Percentiles rank a stretch among this genome's conserved stretches.
phyloP scores from a whole-genome alignment of 1,284 basidiomycete genomes.

The Marasmius sp. region DNA sequence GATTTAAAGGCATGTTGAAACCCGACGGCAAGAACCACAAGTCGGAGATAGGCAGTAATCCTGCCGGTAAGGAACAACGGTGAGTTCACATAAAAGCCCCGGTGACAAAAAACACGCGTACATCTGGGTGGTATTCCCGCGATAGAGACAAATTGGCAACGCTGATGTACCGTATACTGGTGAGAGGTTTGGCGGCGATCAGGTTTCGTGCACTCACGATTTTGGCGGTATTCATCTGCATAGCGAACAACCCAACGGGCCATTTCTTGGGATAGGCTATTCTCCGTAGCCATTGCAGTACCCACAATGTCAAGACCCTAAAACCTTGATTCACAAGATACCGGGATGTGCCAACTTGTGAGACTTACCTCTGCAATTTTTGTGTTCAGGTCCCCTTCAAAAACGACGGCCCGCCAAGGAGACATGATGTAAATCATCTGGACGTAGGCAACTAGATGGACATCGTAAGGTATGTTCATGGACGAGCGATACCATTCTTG shows the following conservation, averaged over 20 bases:
- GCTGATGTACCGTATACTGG: conserved; percentile 21
- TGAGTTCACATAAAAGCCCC: conserved; percentile 3
- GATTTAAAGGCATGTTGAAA: conserved; percentile 45
- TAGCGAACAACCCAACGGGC: conserved; percentile 39
- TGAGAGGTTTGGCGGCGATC: neutral
- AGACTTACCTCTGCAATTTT: conserved; percentile 20
- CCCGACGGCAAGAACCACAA: conserved; percentile 52
- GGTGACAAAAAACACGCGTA: conserved; percentile 23
- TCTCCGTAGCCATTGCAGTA: conserved; percentile 34
- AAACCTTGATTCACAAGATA: conserved; percentile 5
- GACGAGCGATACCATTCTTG: conserved; percentile 53
- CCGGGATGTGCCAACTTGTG: conserved; percentile 1
- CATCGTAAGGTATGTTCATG: conserved; percentile 47
- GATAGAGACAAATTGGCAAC: conserved; percentile 44
- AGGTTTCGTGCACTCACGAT: conserved; percentile 30
- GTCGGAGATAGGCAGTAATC: conserved; percentile 48
- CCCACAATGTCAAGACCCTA: conserved; percentile 34
- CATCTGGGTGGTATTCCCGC: conserved; percentile 47
- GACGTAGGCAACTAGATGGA: conserved; percentile 55
- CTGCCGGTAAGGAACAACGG: conserved; percentile 25
- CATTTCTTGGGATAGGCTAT: conserved; percentile 33
- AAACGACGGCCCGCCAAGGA: conserved; percentile 38
- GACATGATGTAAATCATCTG: conserved; percentile 49
- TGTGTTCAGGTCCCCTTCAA: conserved; percentile 19
- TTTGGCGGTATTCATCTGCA: conserved; percentile 33